Conservation (phyloP, 176 grass and related monocot species). For the Oryza australiensis region DNA sequence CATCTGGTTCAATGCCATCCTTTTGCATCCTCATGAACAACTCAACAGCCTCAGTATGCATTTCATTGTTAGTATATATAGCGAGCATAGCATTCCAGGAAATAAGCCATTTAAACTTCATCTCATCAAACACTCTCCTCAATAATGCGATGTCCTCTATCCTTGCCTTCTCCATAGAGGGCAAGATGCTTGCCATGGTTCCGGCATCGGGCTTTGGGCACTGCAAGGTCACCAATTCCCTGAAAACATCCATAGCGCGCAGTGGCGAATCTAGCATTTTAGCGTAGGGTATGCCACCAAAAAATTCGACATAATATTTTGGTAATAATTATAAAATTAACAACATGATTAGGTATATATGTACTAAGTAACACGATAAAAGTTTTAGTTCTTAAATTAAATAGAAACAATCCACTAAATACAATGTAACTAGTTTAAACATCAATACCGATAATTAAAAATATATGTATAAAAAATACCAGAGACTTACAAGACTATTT, state of each 20-base stretch:
- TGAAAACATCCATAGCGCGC: slow-evolving; percentile 45
- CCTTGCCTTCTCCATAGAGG: slow-evolving; percentile 46
- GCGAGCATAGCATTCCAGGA: slow-evolving; percentile 87
- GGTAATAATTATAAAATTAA: too few relatives aligned
- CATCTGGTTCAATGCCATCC: slow-evolving; percentile 56
- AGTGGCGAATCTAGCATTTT: too few relatives aligned
- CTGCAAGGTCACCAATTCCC: slow-evolving; percentile 40
- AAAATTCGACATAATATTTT: too few relatives aligned
- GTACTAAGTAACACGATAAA: too few relatives aligned
- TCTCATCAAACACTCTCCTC: slow-evolving; percentile 55
- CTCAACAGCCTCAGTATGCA: slow-evolving; percentile 58
- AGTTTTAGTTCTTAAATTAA: too few relatives aligned
- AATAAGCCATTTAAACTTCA: slow-evolving; percentile 51
- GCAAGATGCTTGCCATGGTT: slow-evolving; percentile 72
- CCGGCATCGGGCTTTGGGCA: slow-evolving; percentile 54
- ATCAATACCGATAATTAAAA: too few relatives aligned
- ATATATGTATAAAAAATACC: too few relatives aligned
- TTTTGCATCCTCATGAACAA: slow-evolving; percentile 68
- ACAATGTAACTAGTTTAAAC: too few relatives aligned
- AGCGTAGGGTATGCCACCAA: too few relatives aligned
- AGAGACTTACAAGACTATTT: too few relatives aligned
- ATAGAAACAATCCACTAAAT: too few relatives aligned
- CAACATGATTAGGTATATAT: too few relatives aligned
- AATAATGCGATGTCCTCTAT: slow-evolving; percentile 30
- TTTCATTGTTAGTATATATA: slow-evolving; percentile 61